Evolutionary conservation across 306 rosid species (phyloP).

Genomic region (Cicer pinnatifidum): DNA sequence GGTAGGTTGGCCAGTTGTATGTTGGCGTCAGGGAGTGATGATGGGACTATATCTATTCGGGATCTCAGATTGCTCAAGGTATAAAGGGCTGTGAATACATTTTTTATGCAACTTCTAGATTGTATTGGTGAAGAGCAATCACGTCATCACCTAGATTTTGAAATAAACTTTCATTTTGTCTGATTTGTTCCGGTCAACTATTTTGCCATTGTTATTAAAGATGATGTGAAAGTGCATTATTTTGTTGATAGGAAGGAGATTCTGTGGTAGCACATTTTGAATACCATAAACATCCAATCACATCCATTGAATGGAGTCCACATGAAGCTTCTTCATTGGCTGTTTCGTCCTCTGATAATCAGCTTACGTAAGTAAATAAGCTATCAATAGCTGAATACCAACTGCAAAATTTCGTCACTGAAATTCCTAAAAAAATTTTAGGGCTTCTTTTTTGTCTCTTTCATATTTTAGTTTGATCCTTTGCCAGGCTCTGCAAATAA

Average conservation of each 20-base stretch:
- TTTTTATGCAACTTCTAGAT: conserved; percentile 12
- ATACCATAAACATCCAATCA: conserved; percentile 84
- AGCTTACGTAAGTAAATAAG: conserved; percentile 74
- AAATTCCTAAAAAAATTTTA: conserved; percentile 12
- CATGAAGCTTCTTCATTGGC: conserved; percentile 93
- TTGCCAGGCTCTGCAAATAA: neutral
- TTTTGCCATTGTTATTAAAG: conserved; percentile 16
- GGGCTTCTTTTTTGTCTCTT: conserved; percentile 1
- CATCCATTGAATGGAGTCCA: conserved; percentile 96
- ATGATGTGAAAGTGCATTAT: conserved; percentile 40
- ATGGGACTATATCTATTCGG: conserved; percentile 90
- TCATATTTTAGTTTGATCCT: conserved; percentile 9
- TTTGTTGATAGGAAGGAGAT: conserved; percentile 68
- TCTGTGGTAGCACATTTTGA: conserved; percentile 86
- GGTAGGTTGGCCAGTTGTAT: conserved; percentile 79
- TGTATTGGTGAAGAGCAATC: conserved; percentile 23
- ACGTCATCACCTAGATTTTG: conserved; percentile 5
- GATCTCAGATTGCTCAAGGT: conserved; percentile 92
- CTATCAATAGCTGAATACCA: neutral
- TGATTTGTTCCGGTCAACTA: conserved; percentile 21
- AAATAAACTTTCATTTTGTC: conserved; percentile 9
- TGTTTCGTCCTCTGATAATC: conserved; percentile 88
- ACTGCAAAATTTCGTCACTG: neutral
- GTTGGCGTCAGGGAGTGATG: conserved; percentile 98
- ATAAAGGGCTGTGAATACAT: conserved; percentile 39